phyloP scores from a whole-genome alignment of 495 filamentous ascomycete genomes.

The Jackrogersella minutella region DNA sequence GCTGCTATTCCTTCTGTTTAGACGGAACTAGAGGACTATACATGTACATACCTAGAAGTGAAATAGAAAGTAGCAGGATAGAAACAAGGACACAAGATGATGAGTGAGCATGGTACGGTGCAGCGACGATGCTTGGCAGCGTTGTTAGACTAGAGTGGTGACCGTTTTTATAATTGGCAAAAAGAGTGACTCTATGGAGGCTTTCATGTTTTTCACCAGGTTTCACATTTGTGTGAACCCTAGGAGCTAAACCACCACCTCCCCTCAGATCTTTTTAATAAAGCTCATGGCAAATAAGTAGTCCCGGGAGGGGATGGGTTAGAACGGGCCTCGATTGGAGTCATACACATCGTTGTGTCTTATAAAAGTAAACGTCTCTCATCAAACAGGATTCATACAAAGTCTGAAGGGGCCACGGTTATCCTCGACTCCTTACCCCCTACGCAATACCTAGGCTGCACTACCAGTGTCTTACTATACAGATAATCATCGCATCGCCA shows the following conservation, averaged over 20 bases:
- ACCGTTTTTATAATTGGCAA: no score
- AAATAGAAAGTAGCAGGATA: background rate
- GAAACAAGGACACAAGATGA: background rate
- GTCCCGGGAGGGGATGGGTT: no score
- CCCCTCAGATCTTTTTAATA: no score
- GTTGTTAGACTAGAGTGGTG: no score
- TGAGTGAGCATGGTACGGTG: no score
- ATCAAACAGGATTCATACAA: slow-evolving; percentile 15
- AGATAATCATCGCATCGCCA: slow-evolving; percentile 13
- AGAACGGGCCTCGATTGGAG: background rate
- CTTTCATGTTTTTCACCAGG: no score
- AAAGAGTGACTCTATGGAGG: no score
- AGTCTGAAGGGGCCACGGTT: background rate
- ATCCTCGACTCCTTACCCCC: background rate
- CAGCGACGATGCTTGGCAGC: no score
- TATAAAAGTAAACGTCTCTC: background rate
- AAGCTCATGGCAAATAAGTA: no score
- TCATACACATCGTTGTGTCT: background rate
- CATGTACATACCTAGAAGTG: background rate
- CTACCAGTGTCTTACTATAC: slow-evolving; percentile 31
- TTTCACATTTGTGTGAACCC: no score
- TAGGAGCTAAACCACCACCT: no score
- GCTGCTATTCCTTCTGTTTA: slow-evolving; percentile 7
- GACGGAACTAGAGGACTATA: background rate
- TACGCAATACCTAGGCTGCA: background rate